Base-by-base conservation (phyloP, 163 green algal genomes). In the Chloromonas sp. region DNA sequence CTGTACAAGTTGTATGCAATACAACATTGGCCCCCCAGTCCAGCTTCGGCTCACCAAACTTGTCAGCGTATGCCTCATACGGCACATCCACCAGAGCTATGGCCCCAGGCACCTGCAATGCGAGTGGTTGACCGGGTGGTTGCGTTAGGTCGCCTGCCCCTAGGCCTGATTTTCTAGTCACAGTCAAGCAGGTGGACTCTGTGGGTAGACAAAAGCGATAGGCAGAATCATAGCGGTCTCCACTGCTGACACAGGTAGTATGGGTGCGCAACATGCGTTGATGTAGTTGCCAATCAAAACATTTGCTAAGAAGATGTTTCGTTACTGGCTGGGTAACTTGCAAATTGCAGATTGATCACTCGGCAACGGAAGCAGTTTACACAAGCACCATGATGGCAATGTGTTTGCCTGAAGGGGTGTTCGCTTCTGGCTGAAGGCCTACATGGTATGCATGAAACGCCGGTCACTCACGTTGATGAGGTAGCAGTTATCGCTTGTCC, bases 401-500 rank as follows among this genome's bases (percentile, higher is more conserved):
- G 36, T 36, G 36, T 36, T 36, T 36, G 36, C 36, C 36, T 36
- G 36, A 36, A 36, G 36, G 36, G 36, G 36, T 36, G 36, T 36
- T 36, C 36, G 36, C 36, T 36, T 36, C 36, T 36, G 36, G 36
- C 36, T 36, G 36, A 36, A 36, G 36, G 36, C 36, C 36, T 36
- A 36, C 36, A 36, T 36, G 36, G 36, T 36, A 36, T 36, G 36
- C 36, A 36, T 36, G 36, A 36, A 36, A 36, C 36, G 36, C 36
- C 36, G 36, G 15, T 81, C 74, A 81, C 83, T 58, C 58, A 89
- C 93, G 83, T 90, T 89, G 79, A 99, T 86, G 0, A 98, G 81
- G 89, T 99, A 99, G 60, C 81, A 86, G 87, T 99, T 99, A 78
- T 98, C 95, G 1, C 94, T 97, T 58, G 94, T 98, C 80, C 96